Percentiles rank a stretch among this genome's conserved stretches.
Conservation (phyloP, 371 early-diverging fungal genomes). For the Polyrhizophydium stewartii region DNA sequence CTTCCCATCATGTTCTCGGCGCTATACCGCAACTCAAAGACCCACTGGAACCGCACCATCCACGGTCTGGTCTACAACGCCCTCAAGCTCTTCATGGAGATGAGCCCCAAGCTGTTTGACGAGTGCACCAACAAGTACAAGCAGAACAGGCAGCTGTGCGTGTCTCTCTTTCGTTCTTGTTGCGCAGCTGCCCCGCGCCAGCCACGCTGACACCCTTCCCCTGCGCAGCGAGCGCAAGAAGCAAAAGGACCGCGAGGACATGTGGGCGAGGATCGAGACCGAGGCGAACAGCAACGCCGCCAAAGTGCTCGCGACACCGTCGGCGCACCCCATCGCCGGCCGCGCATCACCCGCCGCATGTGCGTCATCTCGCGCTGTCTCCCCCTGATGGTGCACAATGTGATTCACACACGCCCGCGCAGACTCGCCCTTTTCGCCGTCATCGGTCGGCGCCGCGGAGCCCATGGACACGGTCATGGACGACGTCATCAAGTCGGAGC, state of each 20-base stretch:
- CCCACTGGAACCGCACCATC: constrained; percentile 95
- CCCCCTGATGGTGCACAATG: no score
- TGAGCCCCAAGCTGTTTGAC: constrained; percentile 87
- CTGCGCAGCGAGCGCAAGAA: constrained; percentile 72
- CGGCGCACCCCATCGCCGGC: no score
- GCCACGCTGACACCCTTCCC: neutral
- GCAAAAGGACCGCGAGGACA: constrained; percentile 79
- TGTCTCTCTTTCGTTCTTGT: neutral
- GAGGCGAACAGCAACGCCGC: constrained; percentile 31
- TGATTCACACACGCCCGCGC: no score
- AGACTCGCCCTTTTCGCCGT: neutral
- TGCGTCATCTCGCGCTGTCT: no score
- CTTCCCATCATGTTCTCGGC: constrained; percentile 91
- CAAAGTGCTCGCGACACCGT: no score
- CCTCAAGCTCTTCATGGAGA: constrained; percentile 86
- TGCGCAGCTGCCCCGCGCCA: neutral
- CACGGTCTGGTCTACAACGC: constrained; percentile 93
- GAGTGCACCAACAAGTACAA: constrained; percentile 79
- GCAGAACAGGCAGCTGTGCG: constrained; percentile 69
- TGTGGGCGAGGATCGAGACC: constrained; percentile 72
- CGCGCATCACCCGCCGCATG: no score
- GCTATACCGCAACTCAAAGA: constrained; percentile 83
- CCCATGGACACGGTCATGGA: constrained; percentile 13
- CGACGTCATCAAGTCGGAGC: constrained; percentile 19
- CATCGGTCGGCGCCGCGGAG: constrained; percentile 3